Evolutionary conservation across 192 early-diverging fungal genomes (phyloP), one percentile per base, ranked within the genome.

Genomic region (Coemansia brasiliensis): DNA sequence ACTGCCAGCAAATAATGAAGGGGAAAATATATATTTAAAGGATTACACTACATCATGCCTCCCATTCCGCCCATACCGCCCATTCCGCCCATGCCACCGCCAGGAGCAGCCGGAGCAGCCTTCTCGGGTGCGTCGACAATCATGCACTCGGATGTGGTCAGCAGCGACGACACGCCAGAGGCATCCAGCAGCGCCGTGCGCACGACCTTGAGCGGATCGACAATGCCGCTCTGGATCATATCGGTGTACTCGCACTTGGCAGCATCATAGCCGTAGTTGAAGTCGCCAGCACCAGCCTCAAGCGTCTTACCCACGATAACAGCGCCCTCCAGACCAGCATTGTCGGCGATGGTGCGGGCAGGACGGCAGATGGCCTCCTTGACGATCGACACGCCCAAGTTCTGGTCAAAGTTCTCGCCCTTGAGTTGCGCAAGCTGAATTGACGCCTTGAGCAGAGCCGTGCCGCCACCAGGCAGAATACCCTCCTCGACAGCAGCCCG

Each of bases 401-500:
- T 88, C 84, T 99, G 96, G 81, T 99, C 98, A 93, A 99, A 99
- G 91, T 95, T 98, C 21, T 84, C 92, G 48, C 88, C 86, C 85
- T 94, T 91, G 59, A 98, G 59, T 3, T 59, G 66, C 10, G 87
- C 90, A 20, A 99, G 85, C 64, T 90, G 69, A 77, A 88, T 88
- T 67, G 86, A 83, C 3, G 95, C 87, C 88, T 98, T 99, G 57
- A 99, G 84, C 55, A 99, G 85, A 17, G 96, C 96, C 29, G 91
- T 90, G 57, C 98, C 98, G 72, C 98, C 98, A 55, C 98, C 98
- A 10, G 98, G 98, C 27, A 99, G 89, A 68, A 98, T 98, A 67
- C 98, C 98, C 81, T 96, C 94, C 83, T 98, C 95, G 59, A 98
- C 96, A 49, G 98, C 98, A 38, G 96, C 96, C 62, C 96, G 94